A percentile compares a stretch with the other conserved stretches of the same genome.
Evolutionary conservation across 257 asterid species (phyloP).

Genomic region (Catharanthus roseus): DNA sequence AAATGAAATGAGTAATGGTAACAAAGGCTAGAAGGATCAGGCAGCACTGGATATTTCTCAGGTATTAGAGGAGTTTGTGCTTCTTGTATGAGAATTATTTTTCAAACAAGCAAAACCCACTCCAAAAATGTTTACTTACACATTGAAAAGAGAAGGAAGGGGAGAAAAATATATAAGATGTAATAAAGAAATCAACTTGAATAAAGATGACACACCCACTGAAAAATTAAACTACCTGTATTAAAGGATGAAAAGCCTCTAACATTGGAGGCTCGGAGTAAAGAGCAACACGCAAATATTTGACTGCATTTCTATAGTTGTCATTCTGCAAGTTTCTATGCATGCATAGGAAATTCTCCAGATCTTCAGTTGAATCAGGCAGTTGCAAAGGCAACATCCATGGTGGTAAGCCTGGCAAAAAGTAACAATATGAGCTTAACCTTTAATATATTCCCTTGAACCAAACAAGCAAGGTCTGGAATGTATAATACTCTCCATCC

Average conservation of each 20-base stretch:
- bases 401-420: conserved; percentile 56
- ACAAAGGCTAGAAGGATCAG: not conserved
- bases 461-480: not conserved
- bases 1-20: not conserved
- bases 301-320: conserved; percentile 48
- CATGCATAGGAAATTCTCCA: conserved; percentile 41
- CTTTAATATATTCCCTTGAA: not conserved
- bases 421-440: conserved; percentile 2
- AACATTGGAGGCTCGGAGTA: conserved; percentile 45
- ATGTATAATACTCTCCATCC: not conserved
- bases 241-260: conserved; percentile 84
- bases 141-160: not conserved
- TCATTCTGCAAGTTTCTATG: conserved; percentile 48
- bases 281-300: conserved; percentile 60
- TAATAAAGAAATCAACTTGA: not conserved
- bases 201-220: not conserved
- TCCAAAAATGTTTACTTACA: too few species aligned
- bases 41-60: not conserved
- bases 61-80: not conserved
- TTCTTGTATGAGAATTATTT: not conserved
- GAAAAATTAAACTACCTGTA: conserved; percentile 52
- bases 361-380: conserved; percentile 45
- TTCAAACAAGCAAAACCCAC: not conserved
- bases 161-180: not conserved
- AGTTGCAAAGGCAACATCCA: conserved; percentile 77